Evolutionary conservation across 2,329 filamentous ascomycete species (phyloP), one percentile per base, ranked within the genome.

Genomic region (Stemphylium vesicarium): DNA sequence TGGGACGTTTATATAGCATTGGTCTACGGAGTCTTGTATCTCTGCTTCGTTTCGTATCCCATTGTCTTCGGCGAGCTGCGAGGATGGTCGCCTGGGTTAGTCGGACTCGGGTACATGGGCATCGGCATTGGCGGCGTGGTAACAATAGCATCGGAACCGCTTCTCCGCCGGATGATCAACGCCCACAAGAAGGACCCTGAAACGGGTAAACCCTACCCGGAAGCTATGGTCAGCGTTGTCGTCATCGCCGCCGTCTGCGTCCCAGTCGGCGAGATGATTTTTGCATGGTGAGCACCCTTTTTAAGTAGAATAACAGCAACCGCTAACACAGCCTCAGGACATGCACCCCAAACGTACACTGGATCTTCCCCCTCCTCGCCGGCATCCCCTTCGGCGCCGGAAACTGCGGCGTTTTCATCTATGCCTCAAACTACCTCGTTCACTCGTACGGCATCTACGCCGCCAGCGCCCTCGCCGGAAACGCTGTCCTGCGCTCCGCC

Each of bases 21-120:
- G 35, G 85, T 96, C 32, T 96, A 96, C 72, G 90, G 87, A 15
- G 92, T 96, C 36, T 80, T 97, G 1, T 95, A 95, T 69, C 85
- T 96, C 29, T 96, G 91, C 76, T 96, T 96, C 78, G 88, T 96
- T 13, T 91, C 91, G 11, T 96, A 96, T 72, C 92, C 92, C 0
- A 89, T 96, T 55, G 89, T 96, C 53, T 96, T 95, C 75, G 81
- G 82, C 10, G 80, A 88, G 36, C 77, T 85, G 53, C 88, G 93
- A 15, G 91, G 91, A 56, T 97, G 92, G 93, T 82, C 82, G 2
- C 80, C 88, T 0, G 88, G 90, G 1, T 46, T 89, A 32, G 86
- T 88, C 0, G 92, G 93, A 0, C 84, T 97, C 2, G 84, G 91
- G 1, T 97, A 96, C 74, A 67, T 88, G 5, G 93, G 91, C 10